A percentile compares a stretch with the other conserved stretches of the same genome.
These are phyloP conservation scores for Malassezia arunalokei DNA, from an alignment of 1,284 basidiomycete species.

Conservation along the genomic window DNA sequence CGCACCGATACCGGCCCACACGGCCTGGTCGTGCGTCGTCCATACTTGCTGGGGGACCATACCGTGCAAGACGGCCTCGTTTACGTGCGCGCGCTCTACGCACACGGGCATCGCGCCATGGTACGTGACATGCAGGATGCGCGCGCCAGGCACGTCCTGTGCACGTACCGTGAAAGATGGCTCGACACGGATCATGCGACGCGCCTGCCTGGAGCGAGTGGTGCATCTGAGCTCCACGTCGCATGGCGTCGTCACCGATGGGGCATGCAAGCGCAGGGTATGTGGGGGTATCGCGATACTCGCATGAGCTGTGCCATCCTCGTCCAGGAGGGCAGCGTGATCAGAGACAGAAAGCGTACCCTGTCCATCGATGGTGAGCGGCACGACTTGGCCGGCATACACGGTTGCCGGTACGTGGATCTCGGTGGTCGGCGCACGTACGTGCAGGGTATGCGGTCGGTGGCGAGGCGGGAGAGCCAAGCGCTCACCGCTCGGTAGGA, in stretches of 20 bases:
- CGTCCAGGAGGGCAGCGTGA: no score
- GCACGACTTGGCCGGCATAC: constrained; percentile 1
- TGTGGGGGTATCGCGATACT: no score
- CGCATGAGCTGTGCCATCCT: no score
- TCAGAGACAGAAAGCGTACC: no score
- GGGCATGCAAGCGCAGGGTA: no score
- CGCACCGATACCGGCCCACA: not conserved
- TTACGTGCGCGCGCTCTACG: not conserved
- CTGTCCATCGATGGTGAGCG: not conserved
- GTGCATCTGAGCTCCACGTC: no score
- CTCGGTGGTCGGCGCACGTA: not conserved
- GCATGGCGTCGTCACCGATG: no score
- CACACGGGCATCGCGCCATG: not conserved
- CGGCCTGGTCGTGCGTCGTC: not conserved
- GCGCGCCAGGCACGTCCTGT: not conserved
- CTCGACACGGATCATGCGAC: not conserved
- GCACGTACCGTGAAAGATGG: not conserved
- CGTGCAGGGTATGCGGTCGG: not conserved
- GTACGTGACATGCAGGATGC: not conserved
- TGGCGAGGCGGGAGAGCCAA: not conserved
- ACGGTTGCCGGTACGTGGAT: not conserved
- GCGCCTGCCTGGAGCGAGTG: no score
- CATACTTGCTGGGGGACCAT: not conserved
- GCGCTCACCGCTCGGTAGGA: not conserved
- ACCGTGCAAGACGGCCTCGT: not conserved